phyloP scores from a whole-genome alignment of 441 rosid genomes.

The Macaranga tanarius region DNA sequence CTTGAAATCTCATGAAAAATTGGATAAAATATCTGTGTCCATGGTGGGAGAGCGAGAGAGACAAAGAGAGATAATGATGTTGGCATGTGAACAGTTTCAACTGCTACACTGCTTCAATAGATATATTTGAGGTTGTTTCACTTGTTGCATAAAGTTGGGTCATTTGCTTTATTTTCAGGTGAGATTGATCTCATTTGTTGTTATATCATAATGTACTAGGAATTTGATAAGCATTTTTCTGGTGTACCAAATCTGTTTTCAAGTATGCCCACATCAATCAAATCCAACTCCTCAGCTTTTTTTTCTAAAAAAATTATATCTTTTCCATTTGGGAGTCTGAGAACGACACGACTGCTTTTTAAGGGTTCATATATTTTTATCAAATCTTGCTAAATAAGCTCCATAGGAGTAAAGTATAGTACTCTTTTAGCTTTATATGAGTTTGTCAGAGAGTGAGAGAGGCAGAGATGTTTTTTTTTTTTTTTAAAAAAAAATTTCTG shows the following conservation, averaged over 20 bases:
- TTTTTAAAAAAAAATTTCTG: too few relatives aligned
- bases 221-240: not conserved
- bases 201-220: not conserved
- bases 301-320: not conserved
- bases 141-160: conserved; percentile 27
- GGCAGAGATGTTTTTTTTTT: not conserved
- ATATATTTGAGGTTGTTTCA: not conserved
- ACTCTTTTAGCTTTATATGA: not conserved
- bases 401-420: not conserved
- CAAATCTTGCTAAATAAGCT: not conserved
- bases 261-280: conserved; percentile 21
- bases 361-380: not conserved
- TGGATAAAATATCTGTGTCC: conserved; percentile 11
- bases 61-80: conserved; percentile 1
- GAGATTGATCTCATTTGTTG: not conserved
- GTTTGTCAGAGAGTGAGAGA: not conserved
- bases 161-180: conserved; percentile 27
- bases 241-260: conserved; percentile 7
- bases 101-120: conserved; percentile 20
- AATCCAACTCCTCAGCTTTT: conserved; percentile 11
- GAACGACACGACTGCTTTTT: not conserved
- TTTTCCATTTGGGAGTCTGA: conserved; percentile 4
- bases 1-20: conserved; percentile 11
- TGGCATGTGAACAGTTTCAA: conserved; percentile 37
- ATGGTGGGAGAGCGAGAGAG: not conserved